Conservation (phyloP, 176 grass and related monocot species). For the Carex cristatella region DNA sequence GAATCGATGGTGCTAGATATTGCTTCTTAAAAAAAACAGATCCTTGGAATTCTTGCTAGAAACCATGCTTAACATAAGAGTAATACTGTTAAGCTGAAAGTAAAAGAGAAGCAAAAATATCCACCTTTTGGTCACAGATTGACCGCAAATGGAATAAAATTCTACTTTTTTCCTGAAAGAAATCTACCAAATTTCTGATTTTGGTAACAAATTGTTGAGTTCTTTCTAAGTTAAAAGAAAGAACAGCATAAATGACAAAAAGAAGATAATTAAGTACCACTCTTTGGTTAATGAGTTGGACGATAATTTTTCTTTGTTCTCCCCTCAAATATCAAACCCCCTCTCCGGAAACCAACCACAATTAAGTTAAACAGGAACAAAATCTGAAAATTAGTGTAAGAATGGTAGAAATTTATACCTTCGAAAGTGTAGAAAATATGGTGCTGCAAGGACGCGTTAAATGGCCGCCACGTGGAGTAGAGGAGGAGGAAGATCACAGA, state of each 20-base stretch:
- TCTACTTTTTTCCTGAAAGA: conserved; percentile 57
- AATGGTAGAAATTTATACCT: conserved; percentile 29
- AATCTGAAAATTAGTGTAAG: not conserved
- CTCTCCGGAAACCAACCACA: not conserved
- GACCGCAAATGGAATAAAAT: conserved; percentile 97
- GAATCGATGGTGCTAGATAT: not conserved
- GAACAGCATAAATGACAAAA: no score
- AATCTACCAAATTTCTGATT: conserved; percentile 22
- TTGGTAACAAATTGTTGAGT: not conserved
- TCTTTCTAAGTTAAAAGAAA: not conserved
- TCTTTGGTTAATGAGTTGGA: conserved; percentile 96
- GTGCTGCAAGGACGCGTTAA: not conserved
- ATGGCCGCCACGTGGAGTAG: conserved; percentile 9
- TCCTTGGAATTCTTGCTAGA: not conserved
- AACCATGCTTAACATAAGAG: not conserved
- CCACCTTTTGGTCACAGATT: conserved; percentile 95
- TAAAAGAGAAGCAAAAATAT: not conserved
- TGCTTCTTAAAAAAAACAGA: not conserved
- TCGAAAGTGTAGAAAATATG: conserved; percentile 61
- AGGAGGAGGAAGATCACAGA: conserved; percentile 23
- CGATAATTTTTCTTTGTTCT: conserved; percentile 80
- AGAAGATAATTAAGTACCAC: conserved; percentile 35
- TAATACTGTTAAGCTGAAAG: not conserved
- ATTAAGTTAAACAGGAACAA: not conserved
- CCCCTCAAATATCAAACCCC: not conserved